Evolutionary conservation across 495 filamentous ascomycete species (phyloP), one percentile per base, ranked within the genome.

Genomic region (Hyaloscypha bicolor): DNA sequence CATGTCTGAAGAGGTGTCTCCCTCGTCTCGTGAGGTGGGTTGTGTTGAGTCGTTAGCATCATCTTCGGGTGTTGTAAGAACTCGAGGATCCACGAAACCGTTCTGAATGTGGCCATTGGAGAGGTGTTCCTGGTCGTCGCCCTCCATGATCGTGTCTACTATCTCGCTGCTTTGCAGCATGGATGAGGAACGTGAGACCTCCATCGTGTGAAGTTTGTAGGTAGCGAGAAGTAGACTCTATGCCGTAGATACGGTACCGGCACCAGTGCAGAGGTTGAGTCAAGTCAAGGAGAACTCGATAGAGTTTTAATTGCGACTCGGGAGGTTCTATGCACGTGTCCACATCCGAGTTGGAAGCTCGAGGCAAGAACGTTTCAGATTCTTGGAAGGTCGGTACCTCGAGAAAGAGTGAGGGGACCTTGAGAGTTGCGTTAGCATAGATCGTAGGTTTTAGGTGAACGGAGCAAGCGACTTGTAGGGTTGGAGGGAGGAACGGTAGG

Each of bases 71-170:
- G 48, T 52, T 9, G 60, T 25, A 3, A 63, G 37, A 12, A 61
- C 60, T 39, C 62, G 64, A 65, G 72, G 72, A 55, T 72, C 63
- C 11, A 72, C 42, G 37, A 68, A 72, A 3, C 67, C 72, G 35
- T 74, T 74, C 29, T 73, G 61, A 4, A 67, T 19, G 11, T 52
- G 12, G 14, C 51, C 67, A 35, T 64, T 64, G 5, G 32, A 31
- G 14, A 52, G 12, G 32, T 62, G 62, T 0, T 19, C 9, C 1
- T 55, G n/a, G 1, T 59, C 61, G 31, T 68, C 39, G 45, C 48
- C 61, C 12, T 59, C 52, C 71, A 72, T 72, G 30, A 69, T 33
- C 37, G 45, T 59, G 53, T 72, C 67, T 6, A 62, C 22, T 1
- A 56, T 56, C 22, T 72, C 66, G 29, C 64, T 66, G 51, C 53